phyloP scores from a whole-genome alignment of 768 basidiomycete species.

The Boletales sp. region DNA sequence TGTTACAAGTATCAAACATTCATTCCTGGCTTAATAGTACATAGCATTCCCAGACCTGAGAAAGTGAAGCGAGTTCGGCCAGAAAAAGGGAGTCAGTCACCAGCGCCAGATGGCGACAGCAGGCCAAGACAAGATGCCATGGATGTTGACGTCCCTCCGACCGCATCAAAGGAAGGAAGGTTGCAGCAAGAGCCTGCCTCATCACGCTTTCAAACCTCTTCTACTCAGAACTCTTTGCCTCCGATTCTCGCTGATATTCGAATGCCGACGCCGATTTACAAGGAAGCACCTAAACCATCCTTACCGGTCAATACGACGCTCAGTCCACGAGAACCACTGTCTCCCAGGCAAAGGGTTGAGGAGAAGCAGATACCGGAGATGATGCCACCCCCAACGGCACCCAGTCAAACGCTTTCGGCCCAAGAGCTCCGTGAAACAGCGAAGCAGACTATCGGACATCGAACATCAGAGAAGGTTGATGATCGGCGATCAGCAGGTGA shows the following conservation, averaged over 20 bases:
- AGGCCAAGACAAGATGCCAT: slow-evolving; percentile 30
- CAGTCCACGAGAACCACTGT: slow-evolving; percentile 34
- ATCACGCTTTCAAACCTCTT: slow-evolving; percentile 20
- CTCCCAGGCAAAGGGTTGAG: slow-evolving; percentile 41
- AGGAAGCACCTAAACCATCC: slow-evolving; percentile 18
- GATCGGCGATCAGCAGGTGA: slow-evolving; percentile 36
- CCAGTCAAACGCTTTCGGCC: slow-evolving; percentile 75
- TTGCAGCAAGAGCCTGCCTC: slow-evolving; percentile 14
- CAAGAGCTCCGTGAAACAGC: slow-evolving; percentile 81
- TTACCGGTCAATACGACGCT: slow-evolving; percentile 14
- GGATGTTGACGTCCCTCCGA: slow-evolving; percentile 31
- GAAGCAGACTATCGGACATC: slow-evolving; percentile 54
- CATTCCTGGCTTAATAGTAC: slow-evolving; percentile 5
- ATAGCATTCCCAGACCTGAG: slow-evolving; percentile 74
- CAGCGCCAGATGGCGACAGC: slow-evolving; percentile 30
- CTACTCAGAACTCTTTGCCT: slow-evolving; percentile 13
- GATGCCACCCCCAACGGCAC: slow-evolving; percentile 80
- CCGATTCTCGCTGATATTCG: slow-evolving; percentile 16
- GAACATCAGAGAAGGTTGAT: slow-evolving; percentile 37
- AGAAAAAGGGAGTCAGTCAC: slow-evolving; percentile 37
- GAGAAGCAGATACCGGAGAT: slow-evolving; percentile 35
- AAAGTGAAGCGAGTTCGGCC: slow-evolving; percentile 60
- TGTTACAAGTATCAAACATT: neutral
- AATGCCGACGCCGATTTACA: slow-evolving; percentile 11
- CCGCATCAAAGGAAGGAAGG: slow-evolving; percentile 26